phyloP scores from a whole-genome alignment of 2,329 filamentous ascomycete species.

The Beauveria sp. region DNA sequence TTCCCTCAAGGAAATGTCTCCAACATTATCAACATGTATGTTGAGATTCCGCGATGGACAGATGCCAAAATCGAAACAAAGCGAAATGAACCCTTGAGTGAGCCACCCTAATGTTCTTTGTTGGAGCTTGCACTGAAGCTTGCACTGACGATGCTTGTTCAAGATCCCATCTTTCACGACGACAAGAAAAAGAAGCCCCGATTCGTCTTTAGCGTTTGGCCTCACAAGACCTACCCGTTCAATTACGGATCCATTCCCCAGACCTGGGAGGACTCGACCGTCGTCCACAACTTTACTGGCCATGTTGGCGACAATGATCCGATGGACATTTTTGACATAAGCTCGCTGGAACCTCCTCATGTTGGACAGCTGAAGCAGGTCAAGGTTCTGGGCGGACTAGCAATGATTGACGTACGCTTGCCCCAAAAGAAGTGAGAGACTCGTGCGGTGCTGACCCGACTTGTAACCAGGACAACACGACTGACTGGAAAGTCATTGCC shows the following conservation, averaged over 20 bases:
- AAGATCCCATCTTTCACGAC: conserved; percentile 36
- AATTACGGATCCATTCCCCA: conserved; percentile 38
- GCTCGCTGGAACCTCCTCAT: conserved; percentile 25
- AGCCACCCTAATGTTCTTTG: neutral
- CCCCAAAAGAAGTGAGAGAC: fast-evolving
- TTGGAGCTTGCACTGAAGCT: too few relatives aligned
- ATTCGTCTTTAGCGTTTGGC: conserved; percentile 35
- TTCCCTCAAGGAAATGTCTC: conserved; percentile 28
- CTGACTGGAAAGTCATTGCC: conserved; percentile 34
- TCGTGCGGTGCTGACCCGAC: neutral
- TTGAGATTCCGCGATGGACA: conserved; percentile 35
- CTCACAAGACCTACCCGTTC: conserved; percentile 36
- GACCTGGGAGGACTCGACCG: conserved; percentile 36
- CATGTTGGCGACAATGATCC: conserved; percentile 34
- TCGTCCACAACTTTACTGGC: conserved; percentile 30
- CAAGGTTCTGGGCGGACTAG: conserved; percentile 33
- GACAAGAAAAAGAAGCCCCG: conserved; percentile 27
- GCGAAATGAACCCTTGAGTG: conserved; percentile 32
- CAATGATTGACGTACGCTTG: conserved; percentile 28
- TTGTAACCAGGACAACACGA: conserved; percentile 22
- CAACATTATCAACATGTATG: conserved; percentile 29
- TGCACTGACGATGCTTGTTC: too few relatives aligned
- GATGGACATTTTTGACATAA: conserved; percentile 33
- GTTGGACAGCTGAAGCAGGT: conserved; percentile 33
- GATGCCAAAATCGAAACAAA: conserved; percentile 33